Base-by-base conservation (phyloP, 176 grass and related monocot genomes). In the Guadua angustifolia region DNA sequence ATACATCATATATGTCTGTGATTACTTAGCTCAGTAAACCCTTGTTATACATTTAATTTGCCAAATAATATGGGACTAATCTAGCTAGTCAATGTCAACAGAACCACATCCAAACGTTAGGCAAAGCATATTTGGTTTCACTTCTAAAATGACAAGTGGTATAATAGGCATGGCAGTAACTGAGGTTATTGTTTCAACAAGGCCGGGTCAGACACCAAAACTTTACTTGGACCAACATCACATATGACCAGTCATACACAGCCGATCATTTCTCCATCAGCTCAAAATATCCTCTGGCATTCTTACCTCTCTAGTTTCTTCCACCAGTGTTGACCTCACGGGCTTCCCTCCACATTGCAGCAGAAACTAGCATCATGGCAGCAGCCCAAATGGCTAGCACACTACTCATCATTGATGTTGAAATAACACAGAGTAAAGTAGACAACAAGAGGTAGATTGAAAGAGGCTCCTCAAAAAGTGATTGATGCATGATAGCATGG, bases 81-180 rank as follows among this genome's bases (percentile, higher is more conserved):
- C 46, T 75, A 75, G n/a, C 53, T 39, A 79, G 47, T 78, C 35
- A 72, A 65, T 44, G 14, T 72, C 69, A 65, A 83, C 7, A 88
- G 35, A 55, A 7, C 1, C n/a, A 33, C 22, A 6, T 68, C 17
- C 33, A 71, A 36, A 83, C 29, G n/a, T 18, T 83, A 60, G 22
- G 73, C 15, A 29, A 88, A 60, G 26, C 62, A 77, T 53, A 43
- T 55, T 64, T 15, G 26, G 43, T 32, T 42, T 70, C 38, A 63
- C 17, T 65, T 71, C 46, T 81, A 47, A 13, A 71, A 76, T 26
- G 15, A 64, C 6, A 75, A 67, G 62, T 85, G 7, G 26, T 69
- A 35, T 51, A 81, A 69, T 60, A 69, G 71, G 43, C 51, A 69
- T 43, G 50, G 1, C 24, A 75, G 42, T 17, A 49, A 32, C 17